A percentile compares a stretch with the other conserved stretches of the same genome.
phyloP scores from a whole-genome alignment of 805 yeast genomes.

The Nakazawaea anatomiae region DNA sequence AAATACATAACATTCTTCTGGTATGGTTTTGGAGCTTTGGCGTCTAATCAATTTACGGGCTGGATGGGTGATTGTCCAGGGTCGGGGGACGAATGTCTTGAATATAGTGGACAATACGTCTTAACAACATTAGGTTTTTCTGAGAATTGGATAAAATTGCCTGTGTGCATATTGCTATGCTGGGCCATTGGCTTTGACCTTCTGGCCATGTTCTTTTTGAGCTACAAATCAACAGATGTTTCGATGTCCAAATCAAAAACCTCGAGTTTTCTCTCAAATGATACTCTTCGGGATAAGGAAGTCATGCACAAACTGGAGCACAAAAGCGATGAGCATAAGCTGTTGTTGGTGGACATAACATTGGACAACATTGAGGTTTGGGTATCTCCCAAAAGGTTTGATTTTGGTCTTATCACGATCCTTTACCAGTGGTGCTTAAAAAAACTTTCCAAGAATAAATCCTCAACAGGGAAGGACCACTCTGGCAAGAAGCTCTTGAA shows the following conservation, averaged over 20 bases:
- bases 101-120: conserved; percentile 45
- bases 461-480: conserved; percentile 7
- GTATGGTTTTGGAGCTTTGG: conserved; percentile 62
- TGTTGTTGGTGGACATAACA: conserved; percentile 13
- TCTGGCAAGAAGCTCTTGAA: conserved; percentile 31
- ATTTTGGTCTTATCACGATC: conserved; percentile 5
- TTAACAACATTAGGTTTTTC: conserved; percentile 43
- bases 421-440: conserved; percentile 1
- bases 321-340: background rate
- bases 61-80: conserved; percentile 51
- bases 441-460: conserved; percentile 10
- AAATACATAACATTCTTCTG: conserved; percentile 65
- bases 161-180: conserved; percentile 52
- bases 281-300: conserved; percentile 11
- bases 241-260: conserved; percentile 35
- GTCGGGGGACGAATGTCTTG: conserved; percentile 29
- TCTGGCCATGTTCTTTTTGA: conserved; percentile 41
- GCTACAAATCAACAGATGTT: conserved; percentile 44
- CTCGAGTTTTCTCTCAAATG: conserved; percentile 7
- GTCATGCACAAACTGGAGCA: background rate
- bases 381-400: conserved; percentile 12
- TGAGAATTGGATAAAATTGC: conserved; percentile 57
- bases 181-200: conserved; percentile 53
- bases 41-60: conserved; percentile 52
- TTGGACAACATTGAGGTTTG: conserved; percentile 17